phyloP scores from a whole-genome alignment of 108 stramenopile species.

The Cyclotella baltica region DNA sequence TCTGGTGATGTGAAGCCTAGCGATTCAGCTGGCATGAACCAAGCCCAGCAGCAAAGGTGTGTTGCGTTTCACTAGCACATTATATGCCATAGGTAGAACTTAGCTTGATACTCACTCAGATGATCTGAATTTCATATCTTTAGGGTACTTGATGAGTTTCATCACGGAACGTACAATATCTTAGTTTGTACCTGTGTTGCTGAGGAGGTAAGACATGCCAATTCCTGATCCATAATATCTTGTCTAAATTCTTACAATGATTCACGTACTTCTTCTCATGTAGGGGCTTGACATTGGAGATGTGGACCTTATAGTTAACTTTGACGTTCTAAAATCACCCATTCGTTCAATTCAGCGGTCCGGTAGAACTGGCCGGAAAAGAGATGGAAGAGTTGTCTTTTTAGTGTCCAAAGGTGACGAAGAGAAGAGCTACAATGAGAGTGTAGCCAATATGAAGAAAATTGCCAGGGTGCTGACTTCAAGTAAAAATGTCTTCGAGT shows the following conservation, averaged over 20 bases:
- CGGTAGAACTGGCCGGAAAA: constrained; percentile 92
- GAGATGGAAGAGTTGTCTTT: constrained; percentile 88
- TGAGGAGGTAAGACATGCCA: constrained; percentile 65
- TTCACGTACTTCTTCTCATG: neutral
- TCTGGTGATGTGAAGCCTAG: constrained; percentile 5
- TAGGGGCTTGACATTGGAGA: constrained; percentile 92
- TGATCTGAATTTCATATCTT: no score
- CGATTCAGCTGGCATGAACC: constrained; percentile 77
- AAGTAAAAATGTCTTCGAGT: constrained; percentile 59
- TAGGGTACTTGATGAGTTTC: constrained; percentile 84
- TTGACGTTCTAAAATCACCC: constrained; percentile 84
- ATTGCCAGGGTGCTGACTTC: constrained; percentile 65
- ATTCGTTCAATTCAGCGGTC: constrained; percentile 66
- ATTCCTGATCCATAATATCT: constrained; percentile 64
- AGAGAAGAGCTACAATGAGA: constrained; percentile 54
- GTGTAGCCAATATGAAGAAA: constrained; percentile 48
- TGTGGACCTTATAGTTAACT: constrained; percentile 96
- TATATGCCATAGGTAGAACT: no score
- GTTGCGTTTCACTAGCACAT: no score
- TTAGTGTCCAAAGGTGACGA: constrained; percentile 80
- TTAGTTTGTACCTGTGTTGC: constrained; percentile 94
- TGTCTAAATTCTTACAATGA: neutral
- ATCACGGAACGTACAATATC: constrained; percentile 81
- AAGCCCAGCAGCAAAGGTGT: constrained; percentile 86
- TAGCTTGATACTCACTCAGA: no score